These are phyloP conservation scores for Poa annua DNA, from an alignment of 176 grass and related monocot species.

Conservation along the genomic window DNA sequence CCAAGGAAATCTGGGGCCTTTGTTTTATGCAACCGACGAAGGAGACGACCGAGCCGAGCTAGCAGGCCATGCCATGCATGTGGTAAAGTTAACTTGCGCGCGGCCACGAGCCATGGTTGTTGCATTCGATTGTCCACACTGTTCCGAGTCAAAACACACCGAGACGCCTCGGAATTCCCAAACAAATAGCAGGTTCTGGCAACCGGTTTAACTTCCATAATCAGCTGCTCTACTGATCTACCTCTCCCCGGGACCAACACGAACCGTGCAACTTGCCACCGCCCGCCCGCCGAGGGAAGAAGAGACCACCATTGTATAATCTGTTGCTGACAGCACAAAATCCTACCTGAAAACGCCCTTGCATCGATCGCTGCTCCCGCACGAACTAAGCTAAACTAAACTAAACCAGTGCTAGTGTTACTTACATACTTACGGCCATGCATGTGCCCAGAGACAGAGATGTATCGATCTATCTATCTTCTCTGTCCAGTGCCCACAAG, in stretches of 20 bases:
- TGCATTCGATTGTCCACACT: constrained; percentile 54
- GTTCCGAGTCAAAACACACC: constrained; percentile 76
- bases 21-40: constrained; percentile 44
- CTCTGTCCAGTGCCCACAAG: constrained; percentile 20
- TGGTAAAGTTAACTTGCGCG: not conserved
- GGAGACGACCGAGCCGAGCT: not conserved
- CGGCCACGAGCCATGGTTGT: constrained; percentile 34
- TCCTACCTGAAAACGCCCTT: constrained; percentile 49
- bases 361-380: constrained; percentile 22
- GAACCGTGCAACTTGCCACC: not conserved
- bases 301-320: not conserved
- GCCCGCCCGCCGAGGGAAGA: no score
- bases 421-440: not conserved
- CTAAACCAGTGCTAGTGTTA: not conserved
- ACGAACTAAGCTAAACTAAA: not conserved
- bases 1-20: not conserved
- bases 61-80: no score
- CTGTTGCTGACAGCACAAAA: constrained; percentile 28
- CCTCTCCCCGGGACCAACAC: no score
- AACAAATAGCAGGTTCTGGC: constrained; percentile 47
- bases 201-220: not conserved
- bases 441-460: not conserved
- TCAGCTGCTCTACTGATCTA: not conserved
- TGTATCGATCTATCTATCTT: not conserved
- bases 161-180: constrained; percentile 60